A percentile compares a stretch with the other conserved stretches of the same genome.
Conservation (phyloP, 306 rosid genomes). For the Pachyrhizus erosus region DNA sequence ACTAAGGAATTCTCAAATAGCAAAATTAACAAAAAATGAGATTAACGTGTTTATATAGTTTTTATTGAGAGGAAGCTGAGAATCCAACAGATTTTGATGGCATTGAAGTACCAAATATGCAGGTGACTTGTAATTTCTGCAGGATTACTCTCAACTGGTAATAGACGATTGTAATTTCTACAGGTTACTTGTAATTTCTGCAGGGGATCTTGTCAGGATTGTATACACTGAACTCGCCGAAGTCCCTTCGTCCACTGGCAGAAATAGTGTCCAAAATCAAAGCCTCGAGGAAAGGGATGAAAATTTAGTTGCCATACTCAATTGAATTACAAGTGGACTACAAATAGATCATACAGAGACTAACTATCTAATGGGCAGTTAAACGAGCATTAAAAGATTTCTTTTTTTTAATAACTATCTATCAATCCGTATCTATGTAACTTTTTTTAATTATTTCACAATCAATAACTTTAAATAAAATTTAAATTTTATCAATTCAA, state of each 20-base stretch:
- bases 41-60: background rate
- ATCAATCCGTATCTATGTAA: too few species aligned
- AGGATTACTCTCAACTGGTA: background rate
- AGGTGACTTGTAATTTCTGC: background rate
- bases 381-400: background rate
- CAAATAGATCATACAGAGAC: too few species aligned
- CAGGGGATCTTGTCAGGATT: constrained; percentile 54
- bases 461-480: too few species aligned
- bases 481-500: too few species aligned
- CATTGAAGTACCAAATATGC: background rate
- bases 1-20: background rate
- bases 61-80: background rate
- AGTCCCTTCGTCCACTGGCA: constrained; percentile 91
- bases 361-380: background rate
- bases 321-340: background rate
- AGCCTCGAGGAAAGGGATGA: constrained; percentile 59
- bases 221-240: constrained; percentile 86
- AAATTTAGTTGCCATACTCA: constrained; percentile 52
- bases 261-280: constrained; percentile 66
- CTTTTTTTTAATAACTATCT: too few species aligned
- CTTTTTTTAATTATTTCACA: too few species aligned
- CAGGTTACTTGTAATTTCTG: constrained; percentile 5
- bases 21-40: background rate
- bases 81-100: background rate
- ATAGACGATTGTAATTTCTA: too few species aligned